Base-by-base conservation (phyloP, 495 filamentous ascomycete genomes). In the Neurospora sp. region DNA sequence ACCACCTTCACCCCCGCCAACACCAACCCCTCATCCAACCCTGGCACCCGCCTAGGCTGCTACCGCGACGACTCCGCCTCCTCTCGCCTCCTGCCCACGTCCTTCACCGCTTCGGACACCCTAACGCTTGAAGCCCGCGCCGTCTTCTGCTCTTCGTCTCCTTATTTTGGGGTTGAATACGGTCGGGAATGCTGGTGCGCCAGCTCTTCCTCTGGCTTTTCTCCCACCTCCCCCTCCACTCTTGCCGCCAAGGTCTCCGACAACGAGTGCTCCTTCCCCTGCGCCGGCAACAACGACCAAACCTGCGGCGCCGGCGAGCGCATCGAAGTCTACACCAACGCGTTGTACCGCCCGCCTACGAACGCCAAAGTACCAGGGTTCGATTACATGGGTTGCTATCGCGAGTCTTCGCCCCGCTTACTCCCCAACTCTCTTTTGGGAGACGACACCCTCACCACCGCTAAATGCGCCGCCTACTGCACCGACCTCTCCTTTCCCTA, bases 41-140 rank as follows among this genome's bases (percentile, higher is more conserved):
- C 70, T 4, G 75, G 75, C 73, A 69, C 53, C 27, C 74, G 80
- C 68, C 27, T 80, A 20, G 81, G 79, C 41, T 84, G 81, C 70
- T 76, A 78, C 41, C 44, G 74, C n/a, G 78, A 75, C 12, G 79
- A 82, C 37, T 76, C 72, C 22, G 77, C 74, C 45, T 44, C 48
- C 22, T 72, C 68, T 22, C 89, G 90, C 45, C 86, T 89, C n/a
- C 84, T 92, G 41, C 79, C 79, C 1, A 79, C 78, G 0, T 82
- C 77, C 9, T 84, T 83, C 18, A 83, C 78, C 0, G 75, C 78
- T 14, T 76, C 80, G 14, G 74, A 83, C 70, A 72, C 74, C 41
- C 86, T 88, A 81, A 89, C 87, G 2, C 78, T 87, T 8, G 83
- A 85, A 72, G 81, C 81, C 59, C 90, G 89, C 76, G 80, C 88